Percentiles rank a stretch among this genome's conserved stretches.
Conservation (phyloP, 108 stramenopile species). For the Fragilaria radians region DNA sequence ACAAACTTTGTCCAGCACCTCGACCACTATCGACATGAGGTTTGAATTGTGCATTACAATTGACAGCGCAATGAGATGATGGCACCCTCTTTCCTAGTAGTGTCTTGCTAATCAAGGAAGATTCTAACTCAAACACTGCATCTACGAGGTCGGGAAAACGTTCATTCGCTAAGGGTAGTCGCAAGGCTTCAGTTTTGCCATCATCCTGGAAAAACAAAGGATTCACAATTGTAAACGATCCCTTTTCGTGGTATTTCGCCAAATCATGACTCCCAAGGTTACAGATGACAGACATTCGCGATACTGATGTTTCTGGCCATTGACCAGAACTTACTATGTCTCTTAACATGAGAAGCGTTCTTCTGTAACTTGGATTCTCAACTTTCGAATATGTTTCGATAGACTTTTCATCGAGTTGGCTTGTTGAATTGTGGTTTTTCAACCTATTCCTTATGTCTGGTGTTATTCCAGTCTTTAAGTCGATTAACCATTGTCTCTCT, state of each 20-base stretch:
- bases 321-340: slow-evolving; percentile 18
- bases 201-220: slow-evolving; percentile 1
- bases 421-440: not conserved
- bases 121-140: slow-evolving; percentile 75
- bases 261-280: slow-evolving; percentile 11
- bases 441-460: slow-evolving; percentile 12
- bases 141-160: slow-evolving; percentile 71
- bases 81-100: slow-evolving; percentile 20
- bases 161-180: slow-evolving; percentile 46
- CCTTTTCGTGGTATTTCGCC: slow-evolving; percentile 21
- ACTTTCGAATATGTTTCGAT: not conserved
- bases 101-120: not conserved
- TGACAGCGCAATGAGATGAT: slow-evolving; percentile 86
- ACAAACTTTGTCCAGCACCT: slow-evolving; percentile 73
- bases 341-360: slow-evolving; percentile 22
- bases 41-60: slow-evolving; percentile 85
- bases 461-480: slow-evolving; percentile 19
- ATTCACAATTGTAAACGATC: slow-evolving; percentile 71
- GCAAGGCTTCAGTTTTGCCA: not conserved
- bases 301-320: slow-evolving; percentile 71
- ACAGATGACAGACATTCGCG: slow-evolving; percentile 48
- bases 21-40: slow-evolving; percentile 90
- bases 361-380: not conserved
- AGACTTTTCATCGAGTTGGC: not conserved
- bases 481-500: slow-evolving; percentile 32